Percentiles rank a stretch among this genome's conserved stretches.
phyloP scores from a whole-genome alignment of 1,139 yeast species.

The Suhomyces bolitotheri region DNA sequence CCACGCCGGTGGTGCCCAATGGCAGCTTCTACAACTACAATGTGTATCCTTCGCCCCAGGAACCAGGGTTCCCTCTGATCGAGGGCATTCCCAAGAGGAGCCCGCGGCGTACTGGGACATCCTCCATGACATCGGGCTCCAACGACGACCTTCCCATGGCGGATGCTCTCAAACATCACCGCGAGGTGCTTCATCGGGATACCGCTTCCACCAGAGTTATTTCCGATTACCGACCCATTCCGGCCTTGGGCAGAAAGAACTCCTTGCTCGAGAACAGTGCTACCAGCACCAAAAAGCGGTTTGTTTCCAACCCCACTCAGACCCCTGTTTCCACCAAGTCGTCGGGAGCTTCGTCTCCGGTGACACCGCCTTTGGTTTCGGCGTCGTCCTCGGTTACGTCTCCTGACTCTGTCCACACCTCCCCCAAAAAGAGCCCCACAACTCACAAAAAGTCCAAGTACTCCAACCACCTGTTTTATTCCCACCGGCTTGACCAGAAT shows the following conservation, averaged over 20 bases:
- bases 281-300: constrained; percentile 18
- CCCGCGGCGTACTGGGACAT: constrained; percentile 5
- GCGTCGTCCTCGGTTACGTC: constrained; percentile 15
- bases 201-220: constrained; percentile 23
- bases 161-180: constrained; percentile 5
- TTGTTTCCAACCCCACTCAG: constrained; percentile 25
- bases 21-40: constrained; percentile 13
- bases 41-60: constrained; percentile 5
- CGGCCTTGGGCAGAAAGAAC: constrained; percentile 23
- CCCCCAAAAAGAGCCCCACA: constrained; percentile 5
- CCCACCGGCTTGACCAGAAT: constrained; percentile 16
- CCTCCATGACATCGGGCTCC: neutral
- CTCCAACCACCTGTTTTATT: constrained; percentile 15
- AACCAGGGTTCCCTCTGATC: constrained; percentile 3
- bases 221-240: constrained; percentile 38
- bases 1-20: constrained; percentile 18
- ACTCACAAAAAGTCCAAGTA: constrained; percentile 12
- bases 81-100: constrained; percentile 6
- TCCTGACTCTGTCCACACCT: constrained; percentile 6
- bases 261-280: constrained; percentile 20
- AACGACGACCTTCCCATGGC: neutral
- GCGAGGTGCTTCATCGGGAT: neutral
- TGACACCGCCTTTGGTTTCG: constrained; percentile 12
- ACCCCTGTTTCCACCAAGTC: constrained; percentile 3
- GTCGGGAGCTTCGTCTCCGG: constrained; percentile 8